phyloP scores from a whole-genome alignment of 805 yeast species.

The Candida sphagnicola region DNA sequence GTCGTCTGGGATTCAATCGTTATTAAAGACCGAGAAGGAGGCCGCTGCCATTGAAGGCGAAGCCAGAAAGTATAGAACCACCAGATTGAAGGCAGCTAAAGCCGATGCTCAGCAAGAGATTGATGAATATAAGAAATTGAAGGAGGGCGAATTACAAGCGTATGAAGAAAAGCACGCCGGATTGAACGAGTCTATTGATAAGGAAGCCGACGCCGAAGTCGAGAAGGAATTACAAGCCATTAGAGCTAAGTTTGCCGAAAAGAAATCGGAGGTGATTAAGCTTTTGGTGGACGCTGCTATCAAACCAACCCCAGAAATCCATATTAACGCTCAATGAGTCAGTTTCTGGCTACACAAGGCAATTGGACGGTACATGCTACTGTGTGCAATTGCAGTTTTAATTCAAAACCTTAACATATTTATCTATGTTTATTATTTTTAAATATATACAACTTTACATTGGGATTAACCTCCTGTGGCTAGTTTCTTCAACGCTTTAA shows the following conservation, averaged over 20 bases:
- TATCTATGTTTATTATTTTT: not conserved
- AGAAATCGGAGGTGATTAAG: constrained; percentile 66
- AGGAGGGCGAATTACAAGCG: constrained; percentile 75
- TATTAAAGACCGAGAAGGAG: constrained; percentile 86
- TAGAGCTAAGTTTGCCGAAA: constrained; percentile 56
- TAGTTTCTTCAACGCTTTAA: constrained; percentile 34
- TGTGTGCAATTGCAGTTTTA: not conserved
- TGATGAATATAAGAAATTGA: constrained; percentile 75
- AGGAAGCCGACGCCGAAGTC: constrained; percentile 73
- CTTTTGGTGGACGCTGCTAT: constrained; percentile 76
- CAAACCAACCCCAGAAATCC: constrained; percentile 77
- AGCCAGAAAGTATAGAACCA: constrained; percentile 88
- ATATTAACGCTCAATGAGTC: constrained; percentile 59
- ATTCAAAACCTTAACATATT: not conserved
- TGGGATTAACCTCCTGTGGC: constrained; percentile 26
- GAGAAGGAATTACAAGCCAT: constrained; percentile 68
- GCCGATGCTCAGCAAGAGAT: constrained; percentile 89
- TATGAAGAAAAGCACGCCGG: constrained; percentile 73
- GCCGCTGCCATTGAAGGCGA: constrained; percentile 95
- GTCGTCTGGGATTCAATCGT: constrained; percentile 61
- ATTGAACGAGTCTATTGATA: constrained; percentile 69
- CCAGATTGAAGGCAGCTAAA: constrained; percentile 89
- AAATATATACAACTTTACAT: constrained; percentile 1
- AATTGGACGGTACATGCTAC: too few species aligned
- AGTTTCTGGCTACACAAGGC: too few species aligned